Percentiles rank a stretch among this genome's conserved stretches.
Conservation (phyloP, 1,284 basidiomycete genomes). For the Microstroma glucosiphilum region DNA sequence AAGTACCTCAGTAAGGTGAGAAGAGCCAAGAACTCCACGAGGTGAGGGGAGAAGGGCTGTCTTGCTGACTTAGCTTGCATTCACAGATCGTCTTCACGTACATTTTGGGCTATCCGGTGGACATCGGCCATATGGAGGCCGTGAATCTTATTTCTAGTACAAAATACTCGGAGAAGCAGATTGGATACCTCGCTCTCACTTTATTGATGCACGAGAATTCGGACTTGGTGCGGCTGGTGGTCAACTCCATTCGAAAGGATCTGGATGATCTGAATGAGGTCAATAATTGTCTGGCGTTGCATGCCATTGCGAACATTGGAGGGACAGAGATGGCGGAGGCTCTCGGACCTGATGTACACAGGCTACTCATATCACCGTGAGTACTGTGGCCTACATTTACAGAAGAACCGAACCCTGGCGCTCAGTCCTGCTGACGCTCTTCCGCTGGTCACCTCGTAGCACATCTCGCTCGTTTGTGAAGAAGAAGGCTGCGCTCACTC, state of each 20-base stretch:
- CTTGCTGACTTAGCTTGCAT: background rate
- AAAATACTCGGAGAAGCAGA: slow-evolving; percentile 99
- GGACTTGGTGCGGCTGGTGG: slow-evolving; percentile 86
- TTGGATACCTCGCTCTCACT: slow-evolving; percentile 91
- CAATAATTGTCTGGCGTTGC: slow-evolving; percentile 90
- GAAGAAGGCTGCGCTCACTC: slow-evolving; percentile 94
- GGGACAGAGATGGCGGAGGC: slow-evolving; percentile 98
- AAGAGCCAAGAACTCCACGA: background rate
- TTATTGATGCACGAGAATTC: slow-evolving; percentile 97
- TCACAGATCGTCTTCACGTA: slow-evolving; percentile 86
- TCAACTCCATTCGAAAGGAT: slow-evolving; percentile 97
- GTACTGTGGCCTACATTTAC: slow-evolving; percentile 45
- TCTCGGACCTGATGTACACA: slow-evolving; percentile 83
- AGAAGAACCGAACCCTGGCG: no score
- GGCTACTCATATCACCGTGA: slow-evolving; percentile 89
- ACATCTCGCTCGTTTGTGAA: slow-evolving; percentile 92
- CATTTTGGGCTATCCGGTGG: slow-evolving; percentile 96
- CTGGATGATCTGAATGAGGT: slow-evolving; percentile 90
- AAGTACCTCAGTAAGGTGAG: slow-evolving; percentile 69
- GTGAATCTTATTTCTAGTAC: slow-evolving; percentile 91
- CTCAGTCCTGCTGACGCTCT: no score
- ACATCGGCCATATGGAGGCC: slow-evolving; percentile 98
- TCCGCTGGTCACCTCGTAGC: slow-evolving; percentile 53
- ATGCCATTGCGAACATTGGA: slow-evolving; percentile 96
- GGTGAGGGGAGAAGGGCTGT: background rate